phyloP scores from a whole-genome alignment of 192 early-diverging fungal species.

The Coemansia sp. region DNA sequence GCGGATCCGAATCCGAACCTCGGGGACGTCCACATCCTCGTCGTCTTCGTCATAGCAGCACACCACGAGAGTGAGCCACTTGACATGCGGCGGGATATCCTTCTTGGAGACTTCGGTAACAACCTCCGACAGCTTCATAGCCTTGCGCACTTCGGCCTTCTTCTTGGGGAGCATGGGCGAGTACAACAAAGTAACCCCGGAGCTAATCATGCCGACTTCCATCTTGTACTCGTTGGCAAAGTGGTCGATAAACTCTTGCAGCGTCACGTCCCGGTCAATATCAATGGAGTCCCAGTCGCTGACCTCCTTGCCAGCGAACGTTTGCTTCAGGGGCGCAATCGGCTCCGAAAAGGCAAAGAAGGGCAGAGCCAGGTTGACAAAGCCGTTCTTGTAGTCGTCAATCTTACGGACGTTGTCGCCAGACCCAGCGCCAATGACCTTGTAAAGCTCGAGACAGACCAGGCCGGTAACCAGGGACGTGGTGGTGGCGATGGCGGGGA shows the following conservation, averaged over 20 bases:
- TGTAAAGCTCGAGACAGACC: conserved; percentile 97
- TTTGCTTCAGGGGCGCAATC: conserved; percentile 81
- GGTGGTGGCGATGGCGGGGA: conserved; percentile 93
- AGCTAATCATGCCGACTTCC: conserved; percentile 91
- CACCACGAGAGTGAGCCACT: conserved; percentile 80
- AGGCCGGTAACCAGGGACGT: conserved; percentile 96
- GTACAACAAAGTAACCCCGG: conserved; percentile 91
- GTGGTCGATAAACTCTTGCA: conserved; percentile 86
- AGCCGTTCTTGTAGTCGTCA: conserved; percentile 99
- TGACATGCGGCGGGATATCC: conserved; percentile 82
- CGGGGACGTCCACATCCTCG: conserved; percentile 83
- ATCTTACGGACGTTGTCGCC: conserved; percentile 65
- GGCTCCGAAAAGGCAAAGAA: conserved; percentile 99
- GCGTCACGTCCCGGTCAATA: conserved; percentile 77
- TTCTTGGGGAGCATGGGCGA: conserved; percentile 84
- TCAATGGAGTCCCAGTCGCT: conserved; percentile 97
- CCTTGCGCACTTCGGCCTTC: conserved; percentile 79
- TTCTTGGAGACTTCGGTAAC: conserved; percentile 84
- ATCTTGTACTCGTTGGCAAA: conserved; percentile 82
- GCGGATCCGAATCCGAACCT: conserved; percentile 44
- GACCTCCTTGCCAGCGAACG: conserved; percentile 86
- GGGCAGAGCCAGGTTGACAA: conserved; percentile 95
- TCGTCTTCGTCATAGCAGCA: conserved; percentile 85
- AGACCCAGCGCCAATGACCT: conserved; percentile 57
- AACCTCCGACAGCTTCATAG: conserved; percentile 80